These are phyloP conservation scores for Suzukiozyma palmioleophila DNA, from an alignment of 1,139 yeast species.

Conservation along the genomic window DNA sequence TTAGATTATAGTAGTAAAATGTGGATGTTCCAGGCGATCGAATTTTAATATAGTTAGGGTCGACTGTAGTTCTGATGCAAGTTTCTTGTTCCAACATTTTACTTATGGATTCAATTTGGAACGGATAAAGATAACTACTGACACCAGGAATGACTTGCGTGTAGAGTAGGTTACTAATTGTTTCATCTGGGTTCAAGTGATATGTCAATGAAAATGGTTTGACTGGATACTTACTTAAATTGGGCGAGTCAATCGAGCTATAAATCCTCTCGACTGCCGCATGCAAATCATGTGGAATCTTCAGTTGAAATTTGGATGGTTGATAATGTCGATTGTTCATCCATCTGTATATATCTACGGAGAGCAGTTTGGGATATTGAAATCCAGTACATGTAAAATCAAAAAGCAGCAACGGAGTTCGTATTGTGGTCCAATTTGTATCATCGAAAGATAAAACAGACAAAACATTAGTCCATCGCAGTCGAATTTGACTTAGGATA, in stretches of 20 bases:
- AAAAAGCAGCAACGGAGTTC: not conserved
- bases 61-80: constrained; percentile 22
- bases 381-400: not conserved
- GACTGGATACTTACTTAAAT: constrained; percentile 15
- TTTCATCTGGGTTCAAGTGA: constrained; percentile 3
- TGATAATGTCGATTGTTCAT: constrained; percentile 8
- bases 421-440: not conserved
- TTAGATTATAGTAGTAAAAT: constrained; percentile 32
- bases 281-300: not conserved
- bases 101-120: constrained; percentile 54
- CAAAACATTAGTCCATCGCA: constrained; percentile 29
- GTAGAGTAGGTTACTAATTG: constrained; percentile 3
- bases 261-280: constrained; percentile 30
- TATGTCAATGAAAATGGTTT: constrained; percentile 7
- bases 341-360: constrained; percentile 20
- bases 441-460: constrained; percentile 1
- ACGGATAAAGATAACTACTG: constrained; percentile 47
- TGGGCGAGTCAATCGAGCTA: constrained; percentile 38
- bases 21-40: constrained; percentile 14
- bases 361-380: not conserved
- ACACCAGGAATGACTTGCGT: constrained; percentile 39
- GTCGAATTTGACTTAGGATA: constrained; percentile 18
- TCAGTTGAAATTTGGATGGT: not conserved
- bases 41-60: constrained; percentile 42
- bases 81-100: constrained; percentile 57